Evolutionary conservation across 73 alveolate species (phyloP), one percentile per base, ranked within the genome.

Genomic region (Paramecium sonneborni): DNA sequence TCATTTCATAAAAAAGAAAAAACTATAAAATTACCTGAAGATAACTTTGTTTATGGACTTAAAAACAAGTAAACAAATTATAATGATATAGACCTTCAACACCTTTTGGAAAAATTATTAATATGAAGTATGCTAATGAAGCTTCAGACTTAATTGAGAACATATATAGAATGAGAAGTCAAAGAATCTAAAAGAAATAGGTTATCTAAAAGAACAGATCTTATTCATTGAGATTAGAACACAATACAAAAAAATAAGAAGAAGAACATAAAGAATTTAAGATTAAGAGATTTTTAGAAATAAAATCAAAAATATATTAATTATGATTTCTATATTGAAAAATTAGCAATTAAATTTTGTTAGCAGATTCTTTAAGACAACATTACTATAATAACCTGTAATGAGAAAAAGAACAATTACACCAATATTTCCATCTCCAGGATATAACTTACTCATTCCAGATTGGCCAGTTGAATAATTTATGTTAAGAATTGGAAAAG

Each of bases 381-480:
- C 69, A n/a, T 24, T 79, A 7, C 21, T 79, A 18, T 57, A 79
- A 18, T 28, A 88, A 32, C 97, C 97, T 1, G 93, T 85, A 41
- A n/a, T 95, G 72, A 79, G 92, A 43, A 90, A 76, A 87, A 68
- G 92, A 56, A 85, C 88, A 9, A 90, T 92, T 24, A 86, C 85
- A 32, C 96, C 96, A 74, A 84, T 95, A 32, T 93, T 67, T 43
- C 97, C 97, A 32, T 96, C 96, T 46, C 98, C 98, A 38, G 96
- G 96, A 6, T 74, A 85, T 24, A 79, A 79, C 70, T 85, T 93
- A 55, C 37, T 48, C 37, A 26, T 92, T 7, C 96, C 96, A 35
- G 93, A 93, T 85, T 85, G 96, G 95, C 87, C 95, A 34, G 93
- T 69, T 20, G 98, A 95, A 48, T 43, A 39, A 21, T 95, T 93